Evolutionary conservation across 768 basidiomycete species (phyloP), one percentile per base, ranked within the genome.

Genomic region (Infundibulicybe gibba): DNA sequence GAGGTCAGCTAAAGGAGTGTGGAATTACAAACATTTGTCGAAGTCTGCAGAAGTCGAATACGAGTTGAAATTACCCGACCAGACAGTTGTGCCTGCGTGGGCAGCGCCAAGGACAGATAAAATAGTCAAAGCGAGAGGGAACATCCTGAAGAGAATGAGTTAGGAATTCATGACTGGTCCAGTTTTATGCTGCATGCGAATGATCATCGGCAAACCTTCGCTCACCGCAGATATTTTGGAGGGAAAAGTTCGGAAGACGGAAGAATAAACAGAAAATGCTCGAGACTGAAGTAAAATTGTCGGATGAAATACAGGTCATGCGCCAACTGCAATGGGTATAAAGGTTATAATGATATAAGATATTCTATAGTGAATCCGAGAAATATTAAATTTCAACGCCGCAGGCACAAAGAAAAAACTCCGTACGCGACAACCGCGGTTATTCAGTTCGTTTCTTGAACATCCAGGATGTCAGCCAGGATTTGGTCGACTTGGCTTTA

Each of bases 391-490:
- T 60, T 52, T 47, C 53, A 59, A 55, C 49, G 47, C 25, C 25
- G n/a, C 53, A 51, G 61, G 43, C 54, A 54, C 54, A 54, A 57
- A 45, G 50, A 54, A 54, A n/a, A 60, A 59, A 50, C 54, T 53
- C 61, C 56, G 58, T 50, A 58, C 55, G 43, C 37, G 41, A 51
- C 43, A 43, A 34, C 47, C 41, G 44, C 45, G 25, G 39, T 66
- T 52, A 71, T 38, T 64, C 54, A 39, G 59, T 25, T 25, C 25
- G 49, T 51, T 62, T 70, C 54, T 66, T 70, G 61, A 82, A 86
- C 73, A 85, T 75, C 85, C 83, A 86, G 31, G 81, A 75, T 33
- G 76, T 80, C 51, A 83, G 64, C 82, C 81, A 82, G 11, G 82
- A 77, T 53, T 74, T 77, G 30, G 69, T 67, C 20, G 63, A 64